These are phyloP conservation scores for Aspergillus novofumigatus DNA, from an alignment of 2,329 filamentous ascomycete species.

Conservation along the genomic window DNA sequence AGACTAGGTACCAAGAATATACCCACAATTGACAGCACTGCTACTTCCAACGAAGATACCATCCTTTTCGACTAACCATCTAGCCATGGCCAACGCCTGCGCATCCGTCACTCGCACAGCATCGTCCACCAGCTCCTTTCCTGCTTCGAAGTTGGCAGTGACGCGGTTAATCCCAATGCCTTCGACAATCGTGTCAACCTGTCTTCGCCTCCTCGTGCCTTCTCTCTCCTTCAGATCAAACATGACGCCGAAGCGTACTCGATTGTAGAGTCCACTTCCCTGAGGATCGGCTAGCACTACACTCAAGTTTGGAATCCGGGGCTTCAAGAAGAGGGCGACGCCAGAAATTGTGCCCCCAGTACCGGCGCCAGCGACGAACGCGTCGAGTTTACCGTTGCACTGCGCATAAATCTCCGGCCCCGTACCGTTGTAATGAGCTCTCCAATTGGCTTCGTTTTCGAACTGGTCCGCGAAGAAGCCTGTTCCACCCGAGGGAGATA, in stretches of 20 bases:
- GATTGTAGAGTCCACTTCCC: conserved; percentile 89
- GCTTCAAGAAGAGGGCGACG: conserved; percentile 78
- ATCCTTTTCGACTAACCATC: conserved; percentile 92
- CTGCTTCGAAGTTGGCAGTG: conserved; percentile 89
- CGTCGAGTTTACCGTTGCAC: conserved; percentile 69
- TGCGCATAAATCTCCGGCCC: conserved; percentile 87
- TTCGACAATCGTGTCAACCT: conserved; percentile 95
- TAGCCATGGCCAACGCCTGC: conserved; percentile 89
- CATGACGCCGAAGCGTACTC: conserved; percentile 90
- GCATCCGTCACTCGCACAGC: conserved; percentile 83
- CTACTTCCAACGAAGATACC: conserved; percentile 93
- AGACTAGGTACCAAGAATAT: background rate
- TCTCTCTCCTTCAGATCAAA: conserved; percentile 85
- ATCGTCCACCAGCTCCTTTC: conserved; percentile 81
- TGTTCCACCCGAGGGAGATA: conserved; percentile 54
- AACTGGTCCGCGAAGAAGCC: conserved; percentile 98
- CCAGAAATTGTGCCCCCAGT: conserved; percentile 93
- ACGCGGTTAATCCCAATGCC: conserved; percentile 92
- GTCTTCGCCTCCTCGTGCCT: conserved; percentile 80
- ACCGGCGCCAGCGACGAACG: conserved; percentile 88
- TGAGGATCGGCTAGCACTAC: conserved; percentile 90
- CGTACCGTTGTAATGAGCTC: conserved; percentile 74
- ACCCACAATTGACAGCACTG: conserved; percentile 86
- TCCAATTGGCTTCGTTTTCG: conserved; percentile 84
- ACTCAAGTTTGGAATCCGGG: conserved; percentile 58